phyloP scores from a whole-genome alignment of 2,329 filamentous ascomycete species.

The Aspergillus tubingensis region DNA sequence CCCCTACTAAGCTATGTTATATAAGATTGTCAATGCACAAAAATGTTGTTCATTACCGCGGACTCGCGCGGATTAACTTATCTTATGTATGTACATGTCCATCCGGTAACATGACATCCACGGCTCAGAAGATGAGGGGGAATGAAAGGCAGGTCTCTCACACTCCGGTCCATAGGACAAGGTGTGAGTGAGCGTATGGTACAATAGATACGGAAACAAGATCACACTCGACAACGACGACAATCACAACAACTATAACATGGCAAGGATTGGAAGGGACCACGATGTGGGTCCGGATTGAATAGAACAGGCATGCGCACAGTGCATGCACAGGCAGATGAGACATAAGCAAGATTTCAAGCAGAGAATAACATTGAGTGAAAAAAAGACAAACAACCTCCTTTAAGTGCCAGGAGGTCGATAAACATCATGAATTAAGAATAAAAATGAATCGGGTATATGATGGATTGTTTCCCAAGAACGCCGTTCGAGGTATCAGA shows the following conservation, averaged over 20 bases:
- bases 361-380: neutral
- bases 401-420: constrained; percentile 13
- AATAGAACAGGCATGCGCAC: constrained; percentile 1
- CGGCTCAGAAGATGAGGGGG: constrained; percentile 1
- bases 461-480: constrained; percentile 31
- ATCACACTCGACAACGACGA: constrained; percentile 3
- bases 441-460: constrained; percentile 39
- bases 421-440: constrained; percentile 25
- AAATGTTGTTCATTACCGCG: constrained; percentile 26
- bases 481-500: constrained; percentile 26
- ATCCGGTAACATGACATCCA: constrained; percentile 20
- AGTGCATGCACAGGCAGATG: constrained; percentile 13
- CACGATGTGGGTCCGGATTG: neutral
- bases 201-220: constrained; percentile 8
- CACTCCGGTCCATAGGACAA: neutral
- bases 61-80: constrained; percentile 24
- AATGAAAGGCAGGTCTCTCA: constrained; percentile 6
- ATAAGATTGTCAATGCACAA: neutral
- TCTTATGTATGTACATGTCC: constrained; percentile 31
- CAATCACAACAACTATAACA: constrained; percentile 10
- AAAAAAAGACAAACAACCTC: constrained; percentile 19
- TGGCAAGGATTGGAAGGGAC: constrained; percentile 4
- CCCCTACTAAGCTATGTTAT: neutral
- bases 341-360: neutral
- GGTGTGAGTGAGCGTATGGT: constrained; percentile 16